phyloP scores from a whole-genome alignment of 768 basidiomycete genomes.

The Thelephora ganbajun region DNA sequence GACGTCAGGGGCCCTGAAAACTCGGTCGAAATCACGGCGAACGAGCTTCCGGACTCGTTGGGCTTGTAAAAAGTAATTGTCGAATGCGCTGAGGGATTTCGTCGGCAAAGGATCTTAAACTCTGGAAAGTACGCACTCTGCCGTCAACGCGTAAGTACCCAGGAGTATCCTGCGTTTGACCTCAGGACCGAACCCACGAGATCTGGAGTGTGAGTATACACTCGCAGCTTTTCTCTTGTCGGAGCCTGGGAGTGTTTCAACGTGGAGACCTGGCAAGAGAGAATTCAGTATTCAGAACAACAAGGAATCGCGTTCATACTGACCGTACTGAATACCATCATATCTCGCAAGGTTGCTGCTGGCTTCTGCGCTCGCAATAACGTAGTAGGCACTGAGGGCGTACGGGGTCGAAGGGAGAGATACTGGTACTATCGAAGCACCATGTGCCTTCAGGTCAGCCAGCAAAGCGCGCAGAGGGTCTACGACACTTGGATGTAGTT shows the following conservation, averaged over 20 bases:
- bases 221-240: constrained; percentile 35
- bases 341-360: constrained; percentile 85
- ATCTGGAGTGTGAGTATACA: constrained; percentile 54
- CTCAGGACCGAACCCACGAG: constrained; percentile 66
- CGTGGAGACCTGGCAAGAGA: constrained; percentile 31
- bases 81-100: constrained; percentile 57
- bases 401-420: constrained; percentile 56
- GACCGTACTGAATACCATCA: constrained; percentile 80
- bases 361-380: constrained; percentile 89
- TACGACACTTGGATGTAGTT: constrained; percentile 35
- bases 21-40: constrained; percentile 54
- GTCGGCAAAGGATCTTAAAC: neutral
- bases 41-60: constrained; percentile 65
- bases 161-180: constrained; percentile 79
- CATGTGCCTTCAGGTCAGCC: constrained; percentile 26
- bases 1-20: constrained; percentile 49
- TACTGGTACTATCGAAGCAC: constrained; percentile 59
- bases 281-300: neutral
- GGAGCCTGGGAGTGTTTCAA: constrained; percentile 25
- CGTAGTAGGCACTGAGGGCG: constrained; percentile 88
- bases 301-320: constrained; percentile 1
- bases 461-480: constrained; percentile 33
- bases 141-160: constrained; percentile 84
- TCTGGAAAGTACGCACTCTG: constrained; percentile 47
- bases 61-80: constrained; percentile 94